phyloP scores from a whole-genome alignment of 768 basidiomycete genomes.

The Jaapia argillacea region DNA sequence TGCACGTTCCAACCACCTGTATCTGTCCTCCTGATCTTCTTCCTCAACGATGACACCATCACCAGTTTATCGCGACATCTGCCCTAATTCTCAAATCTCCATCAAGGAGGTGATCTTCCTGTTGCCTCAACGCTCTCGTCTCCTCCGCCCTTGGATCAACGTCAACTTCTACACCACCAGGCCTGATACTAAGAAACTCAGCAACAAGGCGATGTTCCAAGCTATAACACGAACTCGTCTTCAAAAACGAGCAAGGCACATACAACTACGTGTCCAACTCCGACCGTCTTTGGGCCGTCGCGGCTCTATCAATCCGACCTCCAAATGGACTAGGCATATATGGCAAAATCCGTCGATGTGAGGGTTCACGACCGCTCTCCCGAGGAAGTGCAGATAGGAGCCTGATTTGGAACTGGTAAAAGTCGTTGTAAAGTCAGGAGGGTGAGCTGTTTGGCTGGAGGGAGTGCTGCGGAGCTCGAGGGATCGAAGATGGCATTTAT shows the following conservation, averaged over 20 bases:
- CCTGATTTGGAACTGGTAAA: slow-evolving; percentile 92
- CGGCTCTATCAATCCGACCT: slow-evolving; percentile 67
- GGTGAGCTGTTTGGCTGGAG: slow-evolving; percentile 67
- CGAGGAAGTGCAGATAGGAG: slow-evolving; percentile 80
- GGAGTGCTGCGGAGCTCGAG: slow-evolving; percentile 54
- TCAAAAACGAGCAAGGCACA: slow-evolving; percentile 64
- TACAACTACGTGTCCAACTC: slow-evolving; percentile 88
- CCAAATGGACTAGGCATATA: slow-evolving; percentile 98
- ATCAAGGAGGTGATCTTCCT: slow-evolving; percentile 54
- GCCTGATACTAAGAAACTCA: slow-evolving; percentile 73
- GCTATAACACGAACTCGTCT: slow-evolving; percentile 63
- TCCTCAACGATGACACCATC: too few relatives aligned
- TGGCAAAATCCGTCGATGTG: slow-evolving; percentile 70
- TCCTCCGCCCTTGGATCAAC: slow-evolving; percentile 49
- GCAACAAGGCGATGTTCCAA: slow-evolving; percentile 74
- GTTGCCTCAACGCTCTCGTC: slow-evolving; percentile 48
- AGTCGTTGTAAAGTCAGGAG: slow-evolving; percentile 97
- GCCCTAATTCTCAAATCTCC: too few relatives aligned
- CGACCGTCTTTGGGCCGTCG: slow-evolving; percentile 68
- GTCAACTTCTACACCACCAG: slow-evolving; percentile 75
- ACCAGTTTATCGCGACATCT: too few relatives aligned
- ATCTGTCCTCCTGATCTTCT: too few relatives aligned
- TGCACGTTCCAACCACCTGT: too few relatives aligned
- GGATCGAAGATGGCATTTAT: slow-evolving; percentile 83
- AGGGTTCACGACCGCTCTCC: slow-evolving; percentile 76